Base-by-base conservation (phyloP, 305 asterid species). In the Fraxinus paxiana region DNA sequence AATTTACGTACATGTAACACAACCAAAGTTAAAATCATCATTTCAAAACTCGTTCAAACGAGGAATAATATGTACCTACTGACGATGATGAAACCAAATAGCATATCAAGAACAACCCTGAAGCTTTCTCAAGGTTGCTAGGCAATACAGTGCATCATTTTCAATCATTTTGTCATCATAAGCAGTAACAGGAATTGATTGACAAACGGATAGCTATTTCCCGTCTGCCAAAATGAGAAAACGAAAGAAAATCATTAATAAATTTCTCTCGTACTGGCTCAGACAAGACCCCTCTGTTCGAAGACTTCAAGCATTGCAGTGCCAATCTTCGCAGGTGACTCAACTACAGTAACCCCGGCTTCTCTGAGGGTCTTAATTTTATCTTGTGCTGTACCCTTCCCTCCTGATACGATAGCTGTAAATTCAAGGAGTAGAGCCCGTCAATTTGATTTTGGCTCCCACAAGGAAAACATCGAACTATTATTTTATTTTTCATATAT, bases 341-440 rank as follows among this genome's bases (percentile, higher is more conserved):
- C 97, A 5, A 93, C 95, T 28, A 95, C 98, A 1, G 98, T 92
- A 15, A 90, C 99, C 38, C 98, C 97, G 4, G 96, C 98, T 86
- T 88, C 99, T 83, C 90, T 83, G 63, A 95, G 90, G 43, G 97
- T 89, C 90, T 88, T 92, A 77, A 95, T 95, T 87, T 96, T 95
- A 90, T 94, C 97, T 83, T 95, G 99, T 2, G 98, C 97, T 0
- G 99, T 95, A 71, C 99, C 98, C 86, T 94, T 95, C 5, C 99
- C 99, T 65, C 99, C 99, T 1, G 98, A 95, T 59, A 95, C 98
- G 2, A 95, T 95, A 72, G 98, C 99, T 95, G 95, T 89, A 87
- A 22, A 76, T 70, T 74, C 82, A 75, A 83, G 6, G 43, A 79
- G 15, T 26, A 81, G 59, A 56, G 63, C 8, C 67, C 0, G 10